Base-by-base conservation (phyloP, 306 rosid species). In the Purshia tridentata region DNA sequence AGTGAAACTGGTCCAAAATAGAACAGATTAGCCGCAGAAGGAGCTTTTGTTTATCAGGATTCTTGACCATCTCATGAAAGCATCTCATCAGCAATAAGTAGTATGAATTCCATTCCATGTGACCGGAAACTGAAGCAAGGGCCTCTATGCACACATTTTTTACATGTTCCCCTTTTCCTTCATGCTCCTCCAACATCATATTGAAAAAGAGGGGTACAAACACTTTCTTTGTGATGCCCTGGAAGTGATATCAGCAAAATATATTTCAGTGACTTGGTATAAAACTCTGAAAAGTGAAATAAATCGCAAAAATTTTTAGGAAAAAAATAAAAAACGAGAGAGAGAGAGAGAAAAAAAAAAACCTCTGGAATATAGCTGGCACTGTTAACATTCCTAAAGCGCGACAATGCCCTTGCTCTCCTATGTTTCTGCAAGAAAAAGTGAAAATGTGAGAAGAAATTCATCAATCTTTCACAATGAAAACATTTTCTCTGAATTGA, bases 101-200 rank as follows among this genome's bases (percentile, higher is more conserved):
- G 77, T 91, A 91, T 73, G 91, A 91, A 76, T 88, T 87, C 97
- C 98, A 94, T 67, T 86, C 93, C 90, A 87, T 84, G 81, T 85
- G 82, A 37, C 92, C 83, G 63, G 97, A 85, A 76, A 91, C 82
- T 73, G 96, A 89, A 79, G 92, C 91, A 75, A 94, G 80, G 50
- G 96, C 91, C 82, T 91, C 96, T 47, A 94, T 83, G 75, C 98
- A 94, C 49, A 92, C 91, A 78, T 80, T 84, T 89, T 86, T 91
- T 57, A 94, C 41, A 82, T 94, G 82, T 62, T 91, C 97, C 22
- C 85, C 91, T 54, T 83, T 89, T 66, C 80, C 94, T 54, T 91
- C 88, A 67, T 75, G 87, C 77, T 74, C 86, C 77, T 94, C 94
- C 76, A 88, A 84, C 69, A 91, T 44, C 91, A 91, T 91, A 79